Base-by-base conservation (phyloP, 345 rosid genomes). In the Cochlearia excelsa region DNA sequence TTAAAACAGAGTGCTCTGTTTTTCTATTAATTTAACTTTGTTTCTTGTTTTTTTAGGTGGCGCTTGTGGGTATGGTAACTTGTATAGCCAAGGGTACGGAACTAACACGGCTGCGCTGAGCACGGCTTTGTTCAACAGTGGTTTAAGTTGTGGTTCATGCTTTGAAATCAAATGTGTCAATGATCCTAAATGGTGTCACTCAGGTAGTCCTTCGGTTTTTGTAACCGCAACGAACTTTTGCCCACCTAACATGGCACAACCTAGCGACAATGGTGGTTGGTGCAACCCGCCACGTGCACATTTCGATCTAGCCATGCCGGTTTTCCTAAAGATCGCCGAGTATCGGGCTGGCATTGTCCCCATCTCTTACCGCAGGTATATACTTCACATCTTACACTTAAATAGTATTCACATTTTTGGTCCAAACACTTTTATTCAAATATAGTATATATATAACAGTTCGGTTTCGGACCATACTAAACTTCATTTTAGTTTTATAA, bases 311-410 rank as follows among this genome's bases (percentile, higher is more conserved):
- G 77, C 77, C 57, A 73, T 73, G 77, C 77, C 77, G 23, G 54
- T 68, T 45, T 73, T 73, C 47, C 73, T 73, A 57, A 56, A 63
- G 38, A 68, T 74, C 65, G 92, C 92, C 5, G 78, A 79, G 62
- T 85, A 81, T 64, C 79, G 87, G 0, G 86, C 93, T 7, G 93
- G 93, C 54, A 83, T 85, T 31, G 88, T 85, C 63, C 93, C 93
- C 26, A 72, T 85, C 50, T 64, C 85, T 6, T 75, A 61, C 65
- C 75, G 75, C 69, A 60, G 74, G 70, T 69, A 50, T 55, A 54
- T 10, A n/a, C 45, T 35, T 26, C 37, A 63, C 29, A 54, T 37
- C 8, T n/a, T 29, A 42, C 11, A 42, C 27, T 42, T 16, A 57
- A n/a, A 16, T 16, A 56, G 0, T 30, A 6, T 42, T 43, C 8